phyloP scores from a whole-genome alignment of 2,329 filamentous ascomycete species.

The Fusarium austroafricanum region DNA sequence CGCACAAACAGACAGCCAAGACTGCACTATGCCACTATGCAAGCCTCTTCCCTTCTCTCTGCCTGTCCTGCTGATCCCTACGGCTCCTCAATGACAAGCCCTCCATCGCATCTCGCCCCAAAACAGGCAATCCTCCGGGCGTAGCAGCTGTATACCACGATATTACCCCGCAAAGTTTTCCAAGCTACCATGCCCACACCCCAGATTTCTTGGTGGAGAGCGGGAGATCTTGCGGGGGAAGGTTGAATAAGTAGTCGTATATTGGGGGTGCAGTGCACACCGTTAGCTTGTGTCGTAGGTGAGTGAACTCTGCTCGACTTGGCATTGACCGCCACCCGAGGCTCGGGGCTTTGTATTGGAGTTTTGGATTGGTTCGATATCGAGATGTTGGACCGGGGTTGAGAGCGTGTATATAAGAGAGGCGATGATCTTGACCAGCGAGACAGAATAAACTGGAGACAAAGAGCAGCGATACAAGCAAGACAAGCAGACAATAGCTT shows the following conservation, averaged over 20 bases:
- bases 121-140: constrained; percentile 42
- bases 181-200: constrained; percentile 12
- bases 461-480: constrained; percentile 7
- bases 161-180: constrained; percentile 45
- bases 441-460: constrained; percentile 25
- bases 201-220: constrained; percentile 29
- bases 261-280: neutral
- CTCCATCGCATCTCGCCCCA: constrained; percentile 41
- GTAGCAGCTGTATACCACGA: constrained; percentile 26
- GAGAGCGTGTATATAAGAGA: constrained; percentile 15
- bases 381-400: neutral
- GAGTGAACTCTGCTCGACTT: neutral
- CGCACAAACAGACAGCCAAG: constrained; percentile 22
- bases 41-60: constrained; percentile 8
- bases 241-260: neutral
- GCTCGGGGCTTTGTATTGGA: constrained; percentile 20
- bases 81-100: constrained; percentile 18
- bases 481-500: constrained; percentile 27
- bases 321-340: constrained; percentile 44
- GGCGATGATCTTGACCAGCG: constrained; percentile 19
- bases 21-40: constrained; percentile 12
- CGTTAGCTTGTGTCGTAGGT: too few species aligned
- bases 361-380: constrained; percentile 37
- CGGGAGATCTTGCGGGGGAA: constrained; percentile 45
- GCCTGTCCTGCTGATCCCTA: constrained; percentile 25